phyloP scores from a whole-genome alignment of 1,284 basidiomycete genomes.

The Ceratobasidium sp. region DNA sequence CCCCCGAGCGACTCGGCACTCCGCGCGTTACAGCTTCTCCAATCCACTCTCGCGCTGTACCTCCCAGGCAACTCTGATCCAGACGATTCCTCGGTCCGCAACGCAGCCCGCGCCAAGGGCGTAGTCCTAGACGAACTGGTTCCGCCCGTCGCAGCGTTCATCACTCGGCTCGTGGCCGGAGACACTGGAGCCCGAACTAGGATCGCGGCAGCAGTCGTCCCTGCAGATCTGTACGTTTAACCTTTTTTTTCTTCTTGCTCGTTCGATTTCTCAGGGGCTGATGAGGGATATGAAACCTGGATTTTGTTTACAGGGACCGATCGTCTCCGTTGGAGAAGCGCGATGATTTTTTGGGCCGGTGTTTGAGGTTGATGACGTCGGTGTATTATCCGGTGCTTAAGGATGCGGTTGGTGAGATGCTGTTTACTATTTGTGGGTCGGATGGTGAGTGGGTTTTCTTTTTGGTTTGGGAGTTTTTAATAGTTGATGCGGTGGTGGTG shows the following conservation, averaged over 20 bases:
- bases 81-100: conserved; percentile 72
- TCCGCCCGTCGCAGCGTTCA: conserved; percentile 79
- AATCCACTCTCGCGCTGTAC: conserved; percentile 72
- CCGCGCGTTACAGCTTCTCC: conserved; percentile 75
- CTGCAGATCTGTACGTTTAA: conserved; percentile 70
- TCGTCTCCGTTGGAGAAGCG: conserved; percentile 79
- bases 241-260: not conserved
- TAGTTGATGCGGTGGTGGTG: not conserved
- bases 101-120: conserved; percentile 65
- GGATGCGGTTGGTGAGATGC: conserved; percentile 84
- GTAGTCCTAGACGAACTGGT: conserved; percentile 79
- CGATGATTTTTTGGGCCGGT: conserved; percentile 79
- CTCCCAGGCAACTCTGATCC: conserved; percentile 74
- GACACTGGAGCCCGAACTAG: conserved; percentile 70
- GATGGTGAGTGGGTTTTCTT: conserved; percentile 70
- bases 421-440: conserved; percentile 83
- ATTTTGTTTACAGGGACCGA: conserved; percentile 69
- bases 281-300: not conserved
- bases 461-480: not conserved
- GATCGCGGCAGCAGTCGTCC: conserved; percentile 77
- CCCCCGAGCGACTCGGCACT: conserved; percentile 43
- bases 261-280: not conserved
- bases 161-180: conserved; percentile 76
- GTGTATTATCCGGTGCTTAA: conserved; percentile 80
- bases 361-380: conserved; percentile 81